phyloP scores from a whole-genome alignment of 1,284 basidiomycete genomes.

The Pascua sp. region DNA sequence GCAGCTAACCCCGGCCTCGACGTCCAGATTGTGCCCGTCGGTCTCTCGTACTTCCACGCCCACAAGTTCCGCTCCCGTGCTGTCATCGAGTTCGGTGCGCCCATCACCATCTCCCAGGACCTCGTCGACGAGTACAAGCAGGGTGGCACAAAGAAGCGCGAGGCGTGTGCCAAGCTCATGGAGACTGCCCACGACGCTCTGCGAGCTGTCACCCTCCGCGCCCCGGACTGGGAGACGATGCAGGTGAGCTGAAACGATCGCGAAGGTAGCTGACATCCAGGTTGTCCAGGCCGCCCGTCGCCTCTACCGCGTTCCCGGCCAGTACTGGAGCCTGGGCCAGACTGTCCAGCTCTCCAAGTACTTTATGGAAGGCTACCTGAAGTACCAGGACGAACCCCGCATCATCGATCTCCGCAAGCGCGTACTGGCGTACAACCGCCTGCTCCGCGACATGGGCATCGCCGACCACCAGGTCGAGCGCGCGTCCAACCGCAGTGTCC shows the following conservation, averaged over 20 bases:
- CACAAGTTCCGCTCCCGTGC: slow-evolving; percentile 91
- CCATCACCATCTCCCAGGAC: slow-evolving; percentile 81
- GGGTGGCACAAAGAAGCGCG: slow-evolving; percentile 83
- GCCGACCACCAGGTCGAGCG: slow-evolving; percentile 92
- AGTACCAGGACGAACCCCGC: slow-evolving; percentile 90
- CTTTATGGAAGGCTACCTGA: slow-evolving; percentile 87
- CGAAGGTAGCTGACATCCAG: slow-evolving; percentile 58
- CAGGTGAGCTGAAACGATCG: slow-evolving; percentile 61
- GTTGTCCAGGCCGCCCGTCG: slow-evolving; percentile 93
- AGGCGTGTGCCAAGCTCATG: slow-evolving; percentile 84
- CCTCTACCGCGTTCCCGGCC: slow-evolving; percentile 91
- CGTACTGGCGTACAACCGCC: slow-evolving; percentile 91
- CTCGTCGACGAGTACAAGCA: slow-evolving; percentile 85
- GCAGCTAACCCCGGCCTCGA: slow-evolving; percentile 78
- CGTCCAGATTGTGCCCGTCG: slow-evolving; percentile 91
- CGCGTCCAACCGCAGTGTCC: slow-evolving; percentile 81
- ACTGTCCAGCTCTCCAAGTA: slow-evolving; percentile 95
- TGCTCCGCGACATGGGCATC: slow-evolving; percentile 87
- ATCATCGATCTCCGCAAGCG: slow-evolving; percentile 76
- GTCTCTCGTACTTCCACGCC: slow-evolving; percentile 91
- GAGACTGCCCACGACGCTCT: slow-evolving; percentile 93
- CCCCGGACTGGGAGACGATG: slow-evolving; percentile 96
- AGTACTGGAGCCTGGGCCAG: slow-evolving; percentile 89
- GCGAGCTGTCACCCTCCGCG: slow-evolving; percentile 93
- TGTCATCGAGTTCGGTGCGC: slow-evolving; percentile 93